Evolutionary conservation across 495 filamentous ascomycete species (phyloP).

Genomic region (Talaromyces wortmannii): DNA sequence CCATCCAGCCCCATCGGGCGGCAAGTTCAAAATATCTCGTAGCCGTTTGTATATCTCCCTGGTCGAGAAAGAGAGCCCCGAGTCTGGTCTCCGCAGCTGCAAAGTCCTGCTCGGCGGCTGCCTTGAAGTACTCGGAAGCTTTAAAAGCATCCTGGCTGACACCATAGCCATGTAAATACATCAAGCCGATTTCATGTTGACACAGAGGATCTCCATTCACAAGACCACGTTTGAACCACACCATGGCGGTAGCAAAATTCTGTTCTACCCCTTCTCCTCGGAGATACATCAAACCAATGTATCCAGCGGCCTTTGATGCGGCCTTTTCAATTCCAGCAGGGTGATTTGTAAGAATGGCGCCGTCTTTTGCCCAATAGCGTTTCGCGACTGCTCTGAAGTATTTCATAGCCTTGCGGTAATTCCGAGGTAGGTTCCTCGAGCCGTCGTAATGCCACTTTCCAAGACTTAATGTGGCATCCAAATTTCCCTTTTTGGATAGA

Average conservation of each 20-base stretch:
- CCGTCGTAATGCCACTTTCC: slow-evolving; percentile 91
- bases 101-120: slow-evolving; percentile 78
- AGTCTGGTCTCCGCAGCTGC: slow-evolving; percentile 77
- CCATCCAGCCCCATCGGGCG: slow-evolving; percentile 78
- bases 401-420: slow-evolving; percentile 65
- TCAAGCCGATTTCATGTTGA: slow-evolving; percentile 77
- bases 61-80: slow-evolving; percentile 83
- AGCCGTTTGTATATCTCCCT: slow-evolving; percentile 70
- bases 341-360: slow-evolving; percentile 47
- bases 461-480: slow-evolving; percentile 84
- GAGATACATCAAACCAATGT: slow-evolving; percentile 87
- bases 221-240: slow-evolving; percentile 84
- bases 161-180: slow-evolving; percentile 82
- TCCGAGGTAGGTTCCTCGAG: slow-evolving; percentile 62
- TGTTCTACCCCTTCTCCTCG: slow-evolving; percentile 87
- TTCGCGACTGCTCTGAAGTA: slow-evolving; percentile 80
- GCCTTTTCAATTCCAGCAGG: slow-evolving; percentile 64
- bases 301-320: slow-evolving; percentile 84
- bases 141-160: slow-evolving; percentile 64
- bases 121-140: slow-evolving; percentile 75
- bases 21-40: slow-evolving; percentile 90
- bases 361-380: slow-evolving; percentile 81
- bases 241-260: slow-evolving; percentile 63
- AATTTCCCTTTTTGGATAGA: slow-evolving; percentile 87
- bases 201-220: slow-evolving; percentile 76